Conservation (phyloP, 1,284 basidiomycete genomes). For the Cryptococcus wingfieldii region DNA sequence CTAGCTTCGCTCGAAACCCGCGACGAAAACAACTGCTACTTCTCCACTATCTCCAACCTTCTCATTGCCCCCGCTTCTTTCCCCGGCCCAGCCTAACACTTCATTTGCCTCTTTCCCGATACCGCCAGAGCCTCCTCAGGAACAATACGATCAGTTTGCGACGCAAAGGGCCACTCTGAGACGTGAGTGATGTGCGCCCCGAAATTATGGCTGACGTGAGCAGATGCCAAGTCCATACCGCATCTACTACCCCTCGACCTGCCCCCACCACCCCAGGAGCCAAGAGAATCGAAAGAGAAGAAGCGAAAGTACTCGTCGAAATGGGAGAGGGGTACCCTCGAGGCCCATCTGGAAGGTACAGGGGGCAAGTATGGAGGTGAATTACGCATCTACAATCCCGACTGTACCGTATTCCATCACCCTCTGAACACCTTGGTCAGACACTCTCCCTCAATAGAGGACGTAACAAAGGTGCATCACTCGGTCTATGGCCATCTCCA, state of each 20-base stretch:
- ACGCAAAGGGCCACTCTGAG: slow-evolving; percentile 10
- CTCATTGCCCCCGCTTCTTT: background rate
- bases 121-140: background rate
- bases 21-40: background rate
- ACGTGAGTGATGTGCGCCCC: slow-evolving; percentile 1
- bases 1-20: background rate
- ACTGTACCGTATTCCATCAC: slow-evolving; percentile 1
- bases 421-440: background rate
- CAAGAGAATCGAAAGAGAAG: background rate
- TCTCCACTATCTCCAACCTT: slow-evolving; percentile 4
- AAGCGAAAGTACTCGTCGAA: background rate
- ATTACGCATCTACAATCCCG: slow-evolving; percentile 7
- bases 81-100: background rate
- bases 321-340: slow-evolving; percentile 5
- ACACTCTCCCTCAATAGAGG: slow-evolving; percentile 1
- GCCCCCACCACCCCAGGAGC: background rate
- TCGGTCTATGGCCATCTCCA: slow-evolving; percentile 4
- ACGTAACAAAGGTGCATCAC: slow-evolving; percentile 5
- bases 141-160: slow-evolving; percentile 3
- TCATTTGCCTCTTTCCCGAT: background rate
- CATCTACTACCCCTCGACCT: slow-evolving; percentile 2
- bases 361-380: slow-evolving; percentile 8
- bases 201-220: background rate
- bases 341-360: slow-evolving; percentile 4
- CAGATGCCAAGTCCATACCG: slow-evolving; percentile 11